phyloP scores from a whole-genome alignment of 768 basidiomycete genomes.

The Boletus reticulatus region DNA sequence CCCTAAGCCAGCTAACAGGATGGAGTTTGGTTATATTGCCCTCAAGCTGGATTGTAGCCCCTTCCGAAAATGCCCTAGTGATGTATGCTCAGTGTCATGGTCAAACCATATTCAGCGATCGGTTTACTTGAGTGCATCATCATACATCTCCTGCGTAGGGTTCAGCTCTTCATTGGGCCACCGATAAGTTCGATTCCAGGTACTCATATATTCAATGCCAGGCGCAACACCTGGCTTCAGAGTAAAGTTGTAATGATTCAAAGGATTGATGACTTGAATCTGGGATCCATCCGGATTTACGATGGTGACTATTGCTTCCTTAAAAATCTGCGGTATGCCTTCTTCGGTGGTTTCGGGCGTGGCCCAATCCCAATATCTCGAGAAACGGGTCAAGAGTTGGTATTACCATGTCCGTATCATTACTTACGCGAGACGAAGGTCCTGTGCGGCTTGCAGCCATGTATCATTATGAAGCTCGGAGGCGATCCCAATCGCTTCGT shows the following conservation, averaged over 20 bases:
- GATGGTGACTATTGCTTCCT: background rate
- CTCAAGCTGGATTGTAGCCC: background rate
- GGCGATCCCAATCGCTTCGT: constrained; percentile 14
- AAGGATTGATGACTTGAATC: constrained; percentile 1
- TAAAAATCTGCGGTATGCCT: constrained; percentile 6
- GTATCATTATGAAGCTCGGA: background rate
- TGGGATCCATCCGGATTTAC: background rate
- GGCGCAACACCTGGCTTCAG: background rate
- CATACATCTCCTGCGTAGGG: constrained; percentile 11
- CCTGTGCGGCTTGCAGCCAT: constrained; percentile 14
- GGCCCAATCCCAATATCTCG: constrained; percentile 21
- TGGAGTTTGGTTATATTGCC: no score
- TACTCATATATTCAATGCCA: constrained; percentile 1
- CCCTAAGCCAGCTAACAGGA: constrained; percentile 16
- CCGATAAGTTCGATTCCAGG: constrained; percentile 15
- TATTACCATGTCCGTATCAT: no score
- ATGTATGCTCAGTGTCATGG: background rate
- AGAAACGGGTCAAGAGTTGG: no score
- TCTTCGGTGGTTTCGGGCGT: background rate
- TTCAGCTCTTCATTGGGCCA: constrained; percentile 2
- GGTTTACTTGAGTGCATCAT: constrained; percentile 9
- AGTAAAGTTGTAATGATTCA: constrained; percentile 13
- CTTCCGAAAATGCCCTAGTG: constrained; percentile 4
- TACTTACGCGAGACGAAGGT: constrained; percentile 20
- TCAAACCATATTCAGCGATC: no score